A percentile compares a stretch with the other conserved stretches of the same genome.
phyloP scores from a whole-genome alignment of 202 grass and related monocot species.

The Alloteropsis angusta region DNA sequence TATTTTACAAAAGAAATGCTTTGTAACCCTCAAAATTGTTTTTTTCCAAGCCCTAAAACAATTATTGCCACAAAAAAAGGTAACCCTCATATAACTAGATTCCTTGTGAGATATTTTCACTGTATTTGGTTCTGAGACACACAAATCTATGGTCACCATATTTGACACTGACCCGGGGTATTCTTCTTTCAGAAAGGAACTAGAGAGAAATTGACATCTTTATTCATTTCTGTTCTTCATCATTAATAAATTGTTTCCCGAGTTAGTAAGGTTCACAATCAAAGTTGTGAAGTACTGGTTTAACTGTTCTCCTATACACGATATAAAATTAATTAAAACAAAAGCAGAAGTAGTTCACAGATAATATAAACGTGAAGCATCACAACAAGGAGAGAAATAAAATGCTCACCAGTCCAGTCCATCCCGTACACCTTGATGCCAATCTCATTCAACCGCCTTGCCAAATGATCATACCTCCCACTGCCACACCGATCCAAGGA shows the following conservation, averaged over 20 bases:
- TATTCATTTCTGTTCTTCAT: neutral
- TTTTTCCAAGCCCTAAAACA: neutral
- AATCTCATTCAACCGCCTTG: constrained; percentile 63
- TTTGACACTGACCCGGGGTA: neutral
- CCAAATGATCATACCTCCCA: constrained; percentile 84
- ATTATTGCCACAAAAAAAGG: neutral
- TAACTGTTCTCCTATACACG: neutral
- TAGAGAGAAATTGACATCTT: neutral
- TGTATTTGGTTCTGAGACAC: neutral
- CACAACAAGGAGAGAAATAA: neutral
- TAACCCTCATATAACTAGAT: neutral
- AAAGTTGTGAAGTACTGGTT: neutral
- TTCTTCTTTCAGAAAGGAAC: neutral
- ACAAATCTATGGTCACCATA: neutral
- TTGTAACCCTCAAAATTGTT: neutral
- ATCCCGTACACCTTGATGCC: constrained; percentile 85
- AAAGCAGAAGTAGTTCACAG: neutral
- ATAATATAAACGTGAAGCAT: neutral
- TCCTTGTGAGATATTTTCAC: neutral
- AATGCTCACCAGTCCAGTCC: constrained; percentile 89
- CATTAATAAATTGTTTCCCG: neutral
- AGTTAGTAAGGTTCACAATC: neutral
- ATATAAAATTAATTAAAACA: neutral
- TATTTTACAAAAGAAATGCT: neutral
- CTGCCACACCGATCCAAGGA: constrained; percentile 33